phyloP scores from a whole-genome alignment of 257 asterid genomes.

The Eucommia ulmoides region DNA sequence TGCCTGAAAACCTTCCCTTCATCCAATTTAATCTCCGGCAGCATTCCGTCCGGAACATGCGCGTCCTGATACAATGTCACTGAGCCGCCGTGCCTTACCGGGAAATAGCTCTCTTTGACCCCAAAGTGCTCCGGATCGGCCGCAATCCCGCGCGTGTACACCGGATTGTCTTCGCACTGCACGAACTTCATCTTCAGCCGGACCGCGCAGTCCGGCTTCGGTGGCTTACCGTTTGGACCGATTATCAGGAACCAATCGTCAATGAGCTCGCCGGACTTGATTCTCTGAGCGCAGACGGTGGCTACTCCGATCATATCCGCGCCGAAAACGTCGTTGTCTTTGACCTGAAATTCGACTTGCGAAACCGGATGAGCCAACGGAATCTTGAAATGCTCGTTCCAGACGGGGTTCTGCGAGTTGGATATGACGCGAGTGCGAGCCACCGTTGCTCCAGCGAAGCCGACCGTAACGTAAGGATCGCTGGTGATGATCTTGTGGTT shows the following conservation, averaged over 20 bases:
- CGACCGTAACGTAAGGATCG: constrained; percentile 84
- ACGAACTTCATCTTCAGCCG: constrained; percentile 47
- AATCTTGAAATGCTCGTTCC: constrained; percentile 73
- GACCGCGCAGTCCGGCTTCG: constrained; percentile 52
- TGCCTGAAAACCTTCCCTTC: constrained; percentile 26
- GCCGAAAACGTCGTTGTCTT: constrained; percentile 86
- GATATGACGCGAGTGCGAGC: constrained; percentile 76
- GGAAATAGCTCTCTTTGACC: constrained; percentile 60
- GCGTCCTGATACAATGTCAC: constrained; percentile 74
- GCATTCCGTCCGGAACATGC: constrained; percentile 51
- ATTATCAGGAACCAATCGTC: constrained; percentile 80
- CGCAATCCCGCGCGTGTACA: constrained; percentile 25
- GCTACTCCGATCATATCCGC: constrained; percentile 77
- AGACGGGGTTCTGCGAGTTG: constrained; percentile 67
- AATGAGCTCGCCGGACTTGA: constrained; percentile 47
- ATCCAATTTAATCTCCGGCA: constrained; percentile 50
- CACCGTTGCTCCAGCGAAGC: constrained; percentile 71
- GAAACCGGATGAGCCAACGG: constrained; percentile 84
- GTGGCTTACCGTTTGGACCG: constrained; percentile 58
- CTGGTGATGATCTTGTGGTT: constrained; percentile 66
- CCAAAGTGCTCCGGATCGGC: constrained; percentile 23
- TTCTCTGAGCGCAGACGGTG: constrained; percentile 36
- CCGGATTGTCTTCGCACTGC: constrained; percentile 36
- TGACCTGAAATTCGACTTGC: constrained; percentile 69
- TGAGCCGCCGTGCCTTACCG: constrained; percentile 62